Evolutionary conservation across 2,329 filamentous ascomycete genomes (phyloP).

Genomic region (Aspergillus udagawae): DNA sequence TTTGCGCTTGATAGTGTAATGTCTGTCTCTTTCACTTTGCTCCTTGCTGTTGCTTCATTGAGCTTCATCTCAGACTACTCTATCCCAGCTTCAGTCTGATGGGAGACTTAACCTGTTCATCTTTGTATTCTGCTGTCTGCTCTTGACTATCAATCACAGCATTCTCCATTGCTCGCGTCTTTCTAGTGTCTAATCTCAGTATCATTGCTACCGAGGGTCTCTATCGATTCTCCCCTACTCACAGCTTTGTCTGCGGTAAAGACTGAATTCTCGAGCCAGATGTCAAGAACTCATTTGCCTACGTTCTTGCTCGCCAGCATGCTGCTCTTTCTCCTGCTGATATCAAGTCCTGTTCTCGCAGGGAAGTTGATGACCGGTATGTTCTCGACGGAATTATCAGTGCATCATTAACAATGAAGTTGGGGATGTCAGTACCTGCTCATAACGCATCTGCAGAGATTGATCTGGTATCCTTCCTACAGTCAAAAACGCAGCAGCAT

Average conservation of each 20-base stretch:
- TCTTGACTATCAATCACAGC: not conserved
- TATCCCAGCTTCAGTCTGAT: not conserved
- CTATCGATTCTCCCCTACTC: not conserved
- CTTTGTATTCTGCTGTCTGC: not conserved
- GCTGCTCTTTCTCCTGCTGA: constrained; percentile 1
- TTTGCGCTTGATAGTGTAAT: not conserved
- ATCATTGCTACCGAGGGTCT: not conserved
- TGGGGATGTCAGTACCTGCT: constrained; percentile 4
- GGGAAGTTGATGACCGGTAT: constrained; percentile 2
- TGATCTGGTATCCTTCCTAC: constrained; percentile 27
- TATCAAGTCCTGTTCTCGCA: not conserved
- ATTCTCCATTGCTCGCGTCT: not conserved
- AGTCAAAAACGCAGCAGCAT: constrained; percentile 18
- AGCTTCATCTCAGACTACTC: not conserved
- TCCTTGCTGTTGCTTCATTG: not conserved
- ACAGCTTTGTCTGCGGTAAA: not conserved
- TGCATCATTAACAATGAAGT: not conserved
- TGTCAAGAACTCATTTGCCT: not conserved
- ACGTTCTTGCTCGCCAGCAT: not conserved
- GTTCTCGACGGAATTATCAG: not conserved
- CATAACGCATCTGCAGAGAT: constrained; percentile 13
- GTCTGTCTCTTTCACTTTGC: not conserved
- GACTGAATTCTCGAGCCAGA: not conserved
- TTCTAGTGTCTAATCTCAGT: not conserved
- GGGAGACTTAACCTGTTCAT: not conserved